Base-by-base conservation (phyloP, 2,329 filamentous ascomycete genomes). In the Fusarium buharicum region DNA sequence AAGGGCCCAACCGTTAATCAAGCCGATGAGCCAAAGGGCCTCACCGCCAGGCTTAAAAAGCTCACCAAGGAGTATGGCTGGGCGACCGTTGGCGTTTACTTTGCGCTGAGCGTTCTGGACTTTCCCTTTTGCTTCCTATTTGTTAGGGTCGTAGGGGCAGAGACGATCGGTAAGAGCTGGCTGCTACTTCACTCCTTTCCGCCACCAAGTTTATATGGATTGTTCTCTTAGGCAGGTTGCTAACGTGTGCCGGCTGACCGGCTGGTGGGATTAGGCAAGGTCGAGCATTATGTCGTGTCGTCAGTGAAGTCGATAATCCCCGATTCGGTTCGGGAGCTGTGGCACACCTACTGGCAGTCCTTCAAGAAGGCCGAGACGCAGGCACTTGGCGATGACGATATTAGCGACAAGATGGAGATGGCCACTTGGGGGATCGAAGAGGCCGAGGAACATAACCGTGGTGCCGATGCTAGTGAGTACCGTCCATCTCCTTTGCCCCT, bases 91-190 rank as follows among this genome's bases (percentile, higher is more conserved):
- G 94, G 93, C n/a, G 91, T 99, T 13, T 99, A 99, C 76, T 77
- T 97, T 11, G 82, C 82, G 1, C 79, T 99, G 50, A 93, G 91
- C 37, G 90, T 91, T 33, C 79, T 97, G 47, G 95, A 99, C 77
- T 96, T 98, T 66, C 95, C 95, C 1, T 91, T 98, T 74, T 98
- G 94, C 78, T 99, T 97, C 79, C 78, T 96, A 50, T 86, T 95
- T 10, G 95, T 99, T 41, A 86, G 89, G 54, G 80, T 88, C 48
- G 84, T 97, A 2, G 95, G 95, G 14, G 91, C 91, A 0, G 95
- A 99, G 22, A 86, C 85, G 51, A 95, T 99, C 70, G 93, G 92
- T 83, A 77, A 80, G 79, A 51, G 50, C 13, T 60, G 40, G 45
- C 46, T 40, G 44, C 41, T 27, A 24, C 34, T 13, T 44, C 31